phyloP scores from a whole-genome alignment of 2,329 filamentous ascomycete genomes.

The Trichoderma hamatum region DNA sequence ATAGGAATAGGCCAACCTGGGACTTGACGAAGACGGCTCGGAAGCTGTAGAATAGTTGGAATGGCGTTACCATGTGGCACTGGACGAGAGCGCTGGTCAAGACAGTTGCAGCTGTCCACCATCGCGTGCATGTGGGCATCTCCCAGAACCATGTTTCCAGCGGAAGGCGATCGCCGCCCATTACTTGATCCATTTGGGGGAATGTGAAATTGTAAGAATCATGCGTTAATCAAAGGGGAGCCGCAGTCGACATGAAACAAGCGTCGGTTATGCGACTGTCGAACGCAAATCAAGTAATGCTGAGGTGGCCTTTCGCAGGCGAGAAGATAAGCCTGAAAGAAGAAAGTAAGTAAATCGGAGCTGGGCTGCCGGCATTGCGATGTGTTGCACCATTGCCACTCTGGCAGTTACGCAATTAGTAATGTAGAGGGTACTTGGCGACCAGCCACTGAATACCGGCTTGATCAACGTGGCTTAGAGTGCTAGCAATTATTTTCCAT shows the following conservation, averaged over 20 bases:
- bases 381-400: conserved; percentile 19
- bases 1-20: conserved; percentile 63
- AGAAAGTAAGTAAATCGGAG: not conserved
- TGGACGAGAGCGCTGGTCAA: conserved; percentile 87
- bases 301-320: conserved; percentile 21
- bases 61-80: conserved; percentile 88
- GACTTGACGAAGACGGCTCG: conserved; percentile 87
- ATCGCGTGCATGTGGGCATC: conserved; percentile 93
- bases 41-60: conserved; percentile 97
- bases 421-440: not conserved
- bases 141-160: conserved; percentile 99
- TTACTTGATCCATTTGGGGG: conserved; percentile 58
- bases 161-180: conserved; percentile 69
- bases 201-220: not conserved
- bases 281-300: not conserved
- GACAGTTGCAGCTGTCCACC: conserved; percentile 95
- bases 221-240: not conserved
- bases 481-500: not conserved
- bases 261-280: not conserved
- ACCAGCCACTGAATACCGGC: not conserved
- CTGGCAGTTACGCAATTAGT: not conserved
- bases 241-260: not conserved
- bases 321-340: not conserved
- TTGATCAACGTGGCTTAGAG: not conserved
- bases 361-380: conserved; percentile 2